Base-by-base conservation (phyloP, 2,329 filamentous ascomycete genomes). In the Penicillium brevicompactum region DNA sequence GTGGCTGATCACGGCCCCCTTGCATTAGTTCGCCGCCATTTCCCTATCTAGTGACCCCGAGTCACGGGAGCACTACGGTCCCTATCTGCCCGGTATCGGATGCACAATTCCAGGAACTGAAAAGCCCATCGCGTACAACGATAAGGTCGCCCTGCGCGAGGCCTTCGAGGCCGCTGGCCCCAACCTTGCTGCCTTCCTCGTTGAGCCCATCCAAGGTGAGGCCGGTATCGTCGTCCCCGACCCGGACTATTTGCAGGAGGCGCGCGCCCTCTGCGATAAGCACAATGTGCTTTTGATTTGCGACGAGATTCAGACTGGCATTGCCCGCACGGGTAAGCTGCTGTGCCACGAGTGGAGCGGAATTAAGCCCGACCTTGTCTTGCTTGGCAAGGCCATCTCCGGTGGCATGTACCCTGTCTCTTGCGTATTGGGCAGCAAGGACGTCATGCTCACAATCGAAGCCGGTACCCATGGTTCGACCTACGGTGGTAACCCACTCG, bases 401-500 rank as follows among this genome's bases (percentile, higher is more conserved):
- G 94, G 94, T 61, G 94, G 94, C 75, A 94, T 97, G 89, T 99
- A 99, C 78, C 94, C 94, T n/a, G 94, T 99, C 55, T 96, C 92
- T 58, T 92, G 88, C 67, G 92, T 99, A 46, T 82, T 99, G 49
- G 88, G 89, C 59, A 87, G 87, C 67, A 92, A 89, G 77, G 92
- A 97, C 54, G 82, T 97, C 61, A 97, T 99, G 92, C 84, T 97
- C 63, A 94, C 93, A 9, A 83, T 99, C 61, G 94, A 99, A 81
- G 91, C 94, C 24, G 94, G 94, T 57, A 97, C 94, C 24, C 94
- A 99, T 76, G 94, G 94, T 46, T 96, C 91, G 41, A 99, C 94
- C n/a, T 99, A 97, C 70, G 94, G 94, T 58, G 94, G 94, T 48
- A 99, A 99, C 78, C 94, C 94, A 16, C 82, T 99, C 11, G 94